phyloP scores from a whole-genome alignment of 345 rosid species.

The Barbarea vulgaris region DNA sequence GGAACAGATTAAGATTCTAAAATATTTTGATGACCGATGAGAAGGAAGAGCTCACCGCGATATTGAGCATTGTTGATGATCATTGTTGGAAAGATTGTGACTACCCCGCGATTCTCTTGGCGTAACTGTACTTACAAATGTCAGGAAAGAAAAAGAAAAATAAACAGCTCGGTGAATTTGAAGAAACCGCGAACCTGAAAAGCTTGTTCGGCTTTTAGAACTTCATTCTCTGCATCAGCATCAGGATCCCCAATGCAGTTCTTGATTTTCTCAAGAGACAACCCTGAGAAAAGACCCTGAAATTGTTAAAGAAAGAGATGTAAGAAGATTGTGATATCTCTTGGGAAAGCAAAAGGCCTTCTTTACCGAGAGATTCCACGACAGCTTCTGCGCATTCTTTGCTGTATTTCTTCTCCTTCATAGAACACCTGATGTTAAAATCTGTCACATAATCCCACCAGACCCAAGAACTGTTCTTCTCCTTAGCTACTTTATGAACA shows the following conservation, averaged over 20 bases:
- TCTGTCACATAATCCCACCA: slow-evolving; percentile 99
- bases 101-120: slow-evolving; percentile 78
- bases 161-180: slow-evolving; percentile 24
- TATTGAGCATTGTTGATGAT: slow-evolving; percentile 78
- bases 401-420: slow-evolving; percentile 85
- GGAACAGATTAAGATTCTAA: not conserved
- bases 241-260: slow-evolving; percentile 88
- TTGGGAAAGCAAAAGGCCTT: not conserved
- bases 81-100: slow-evolving; percentile 84
- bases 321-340: not conserved
- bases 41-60: slow-evolving; percentile 54
- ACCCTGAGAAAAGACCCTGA: slow-evolving; percentile 40
- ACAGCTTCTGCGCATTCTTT: slow-evolving; percentile 77
- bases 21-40: not conserved
- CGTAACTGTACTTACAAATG: slow-evolving; percentile 56
- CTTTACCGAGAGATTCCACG: slow-evolving; percentile 69
- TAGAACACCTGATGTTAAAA: slow-evolving; percentile 90
- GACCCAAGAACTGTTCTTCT: slow-evolving; percentile 70
- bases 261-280: slow-evolving; percentile 71
- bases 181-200: slow-evolving; percentile 54
- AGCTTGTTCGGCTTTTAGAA: slow-evolving; percentile 74
- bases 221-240: slow-evolving; percentile 83
- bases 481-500: slow-evolving; percentile 79
- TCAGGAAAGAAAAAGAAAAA: slow-evolving; percentile 7
- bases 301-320: slow-evolving; percentile 3